Evolutionary conservation across 2,329 filamentous ascomycete genomes (phyloP).

Genomic region (Penicillium fuscoglaucum): DNA sequence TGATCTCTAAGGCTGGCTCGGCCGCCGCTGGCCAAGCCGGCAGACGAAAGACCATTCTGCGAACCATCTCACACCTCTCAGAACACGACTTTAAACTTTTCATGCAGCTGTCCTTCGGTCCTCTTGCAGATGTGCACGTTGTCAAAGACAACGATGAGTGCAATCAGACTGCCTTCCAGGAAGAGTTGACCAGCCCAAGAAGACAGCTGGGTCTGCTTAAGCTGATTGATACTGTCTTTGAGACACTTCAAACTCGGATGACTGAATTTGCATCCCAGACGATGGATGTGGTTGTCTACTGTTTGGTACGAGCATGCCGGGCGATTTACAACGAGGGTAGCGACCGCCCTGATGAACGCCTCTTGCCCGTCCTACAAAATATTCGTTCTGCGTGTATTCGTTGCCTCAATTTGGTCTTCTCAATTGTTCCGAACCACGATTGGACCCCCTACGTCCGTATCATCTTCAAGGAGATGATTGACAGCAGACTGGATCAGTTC

Average conservation of each 20-base stretch:
- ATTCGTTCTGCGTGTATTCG: constrained; percentile 68
- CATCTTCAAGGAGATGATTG: constrained; percentile 74
- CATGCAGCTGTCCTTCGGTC: constrained; percentile 75
- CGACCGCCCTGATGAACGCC: constrained; percentile 33
- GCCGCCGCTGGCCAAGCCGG: constrained; percentile 70
- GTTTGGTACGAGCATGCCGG: constrained; percentile 69
- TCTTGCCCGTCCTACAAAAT: constrained; percentile 44
- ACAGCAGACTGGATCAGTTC: constrained; percentile 74
- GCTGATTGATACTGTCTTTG: constrained; percentile 84
- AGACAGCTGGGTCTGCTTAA: constrained; percentile 91
- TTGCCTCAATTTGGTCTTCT: constrained; percentile 76
- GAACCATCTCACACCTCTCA: constrained; percentile 75
- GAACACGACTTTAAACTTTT: constrained; percentile 76
- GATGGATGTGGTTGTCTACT: constrained; percentile 77
- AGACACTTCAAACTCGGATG: constrained; percentile 75
- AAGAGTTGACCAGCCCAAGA: constrained; percentile 64
- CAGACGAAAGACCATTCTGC: constrained; percentile 70
- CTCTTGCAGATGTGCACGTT: constrained; percentile 63
- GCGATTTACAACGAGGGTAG: constrained; percentile 40
- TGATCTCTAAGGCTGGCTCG: constrained; percentile 74
- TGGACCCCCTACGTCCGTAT: constrained; percentile 70
- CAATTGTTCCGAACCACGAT: constrained; percentile 66
- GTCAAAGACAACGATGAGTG: constrained; percentile 51
- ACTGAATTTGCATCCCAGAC: constrained; percentile 66
- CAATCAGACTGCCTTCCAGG: constrained; percentile 55